Percentiles rank a stretch among this genome's conserved stretches.
Conservation (phyloP, 1,139 yeast species). For the Protomyces gravidus region DNA sequence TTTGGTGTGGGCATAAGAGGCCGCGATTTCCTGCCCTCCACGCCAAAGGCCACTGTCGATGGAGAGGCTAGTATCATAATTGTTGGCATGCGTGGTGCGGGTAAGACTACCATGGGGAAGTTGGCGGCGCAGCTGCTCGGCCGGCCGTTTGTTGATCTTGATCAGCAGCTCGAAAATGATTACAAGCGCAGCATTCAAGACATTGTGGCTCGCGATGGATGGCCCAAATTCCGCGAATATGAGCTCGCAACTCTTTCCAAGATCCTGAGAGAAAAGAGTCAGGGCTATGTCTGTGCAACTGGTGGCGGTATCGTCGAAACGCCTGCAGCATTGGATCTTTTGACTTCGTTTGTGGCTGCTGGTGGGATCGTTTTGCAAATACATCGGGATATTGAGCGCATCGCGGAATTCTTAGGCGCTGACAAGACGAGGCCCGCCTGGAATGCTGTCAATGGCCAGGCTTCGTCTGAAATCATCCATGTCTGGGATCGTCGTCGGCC, state of each 20-base stretch:
- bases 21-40: constrained; percentile 37
- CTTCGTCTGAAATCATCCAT: constrained; percentile 62
- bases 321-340: constrained; percentile 57
- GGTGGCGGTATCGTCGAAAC: constrained; percentile 97
- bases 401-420: constrained; percentile 63
- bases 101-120: constrained; percentile 79
- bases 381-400: constrained; percentile 80
- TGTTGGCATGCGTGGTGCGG: constrained; percentile 98
- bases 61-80: constrained; percentile 55
- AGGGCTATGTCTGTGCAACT: constrained; percentile 73
- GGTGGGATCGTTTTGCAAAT: constrained; percentile 83
- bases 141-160: constrained; percentile 72
- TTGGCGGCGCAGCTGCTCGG: constrained; percentile 74
- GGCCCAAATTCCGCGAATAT: constrained; percentile 75
- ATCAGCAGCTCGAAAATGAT: constrained; percentile 59
- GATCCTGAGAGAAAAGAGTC: constrained; percentile 48
- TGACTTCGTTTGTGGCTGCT: constrained; percentile 51
- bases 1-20: constrained; percentile 69
- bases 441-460: constrained; percentile 24
- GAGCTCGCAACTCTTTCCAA: constrained; percentile 62
- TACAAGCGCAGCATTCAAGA: constrained; percentile 58
- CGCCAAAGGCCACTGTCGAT: constrained; percentile 20
- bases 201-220: constrained; percentile 64
- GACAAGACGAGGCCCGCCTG: constrained; percentile 89
- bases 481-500: constrained; percentile 81